Base-by-base conservation (phyloP, 2,329 filamentous ascomycete genomes). In the Parastagonospora avenae region DNA sequence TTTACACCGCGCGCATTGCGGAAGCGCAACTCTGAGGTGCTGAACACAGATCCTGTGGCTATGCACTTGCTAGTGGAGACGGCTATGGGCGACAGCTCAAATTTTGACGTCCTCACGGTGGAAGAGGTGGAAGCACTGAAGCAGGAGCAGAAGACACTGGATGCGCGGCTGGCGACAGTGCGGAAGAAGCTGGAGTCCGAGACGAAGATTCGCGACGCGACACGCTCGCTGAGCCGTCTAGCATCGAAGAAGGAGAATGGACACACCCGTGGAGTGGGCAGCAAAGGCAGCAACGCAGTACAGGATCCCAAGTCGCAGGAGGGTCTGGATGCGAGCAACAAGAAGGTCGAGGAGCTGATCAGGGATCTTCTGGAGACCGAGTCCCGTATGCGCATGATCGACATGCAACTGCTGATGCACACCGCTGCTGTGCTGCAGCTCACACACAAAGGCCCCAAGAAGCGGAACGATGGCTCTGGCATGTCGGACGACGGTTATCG, bases 11-110 rank as follows among this genome's bases (percentile, higher is more conserved):
- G 66, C 52, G 63, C 63, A 19, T 56, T 62, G 15, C 52, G 62
- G 24, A 64, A 70, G 42, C 64, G 70, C 9, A 62, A 57, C 50
- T 71, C 70, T 12, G 68, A 68, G 8, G 53, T 59, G 30, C 57
- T 72, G 33, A 64, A 69, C 52, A 79, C 76, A 58, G 85, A 87
- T 63, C 81, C 82, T 0, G 81, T 99, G 38, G 89, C 92, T 63
- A 87, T 96, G 71, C 95, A 97, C 72, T 79, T 99, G 40, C 83
- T 99, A 51, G 92, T 94, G 55, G 93, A 97, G 77, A 97, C 91
- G 15, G 94, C 94, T 15, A 84, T 99, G 53, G 85, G 87, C 52
- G 94, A 99, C 75, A 95, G 92, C 77, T 88, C 87, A 67, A 79
- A 86, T 63, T 99, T 87, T 72, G 87, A 93, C 68, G 87, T 99